phyloP scores from a whole-genome alignment of 2,329 filamentous ascomycete species.

The Diaporthe australafricana region DNA sequence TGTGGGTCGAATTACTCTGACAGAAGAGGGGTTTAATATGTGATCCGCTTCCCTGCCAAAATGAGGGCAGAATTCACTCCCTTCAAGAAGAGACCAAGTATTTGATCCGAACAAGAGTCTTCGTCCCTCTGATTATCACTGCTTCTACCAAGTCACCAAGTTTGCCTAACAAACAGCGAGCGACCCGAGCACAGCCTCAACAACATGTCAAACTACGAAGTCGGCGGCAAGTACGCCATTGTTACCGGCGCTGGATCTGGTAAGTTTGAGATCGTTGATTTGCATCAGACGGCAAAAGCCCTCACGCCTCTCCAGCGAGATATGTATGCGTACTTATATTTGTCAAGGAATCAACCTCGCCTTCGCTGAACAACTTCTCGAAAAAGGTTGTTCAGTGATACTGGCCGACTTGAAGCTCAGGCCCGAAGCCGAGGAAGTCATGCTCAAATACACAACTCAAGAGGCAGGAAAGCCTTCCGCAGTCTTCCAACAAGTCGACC shows the following conservation, averaged over 20 bases:
- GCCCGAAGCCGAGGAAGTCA: constrained; percentile 48
- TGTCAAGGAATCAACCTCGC: constrained; percentile 50
- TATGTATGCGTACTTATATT: not conserved
- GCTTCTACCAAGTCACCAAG: not conserved
- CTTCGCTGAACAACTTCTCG: constrained; percentile 49
- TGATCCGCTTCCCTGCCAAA: no score
- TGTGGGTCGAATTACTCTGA: not conserved
- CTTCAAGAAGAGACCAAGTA: not conserved
- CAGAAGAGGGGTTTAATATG: not conserved
- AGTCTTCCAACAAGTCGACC: constrained; percentile 51
- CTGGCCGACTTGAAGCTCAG: constrained; percentile 51
- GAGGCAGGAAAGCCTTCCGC: constrained; percentile 41
- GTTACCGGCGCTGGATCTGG: constrained; percentile 48
- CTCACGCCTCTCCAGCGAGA: not conserved
- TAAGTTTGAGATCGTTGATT: constrained; percentile 21
- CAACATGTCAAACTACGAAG: not conserved
- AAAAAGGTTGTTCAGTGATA: constrained; percentile 51
- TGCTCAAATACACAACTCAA: constrained; percentile 45
- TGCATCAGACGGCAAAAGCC: not conserved
- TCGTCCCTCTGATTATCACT: not conserved
- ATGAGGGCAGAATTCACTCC: no score
- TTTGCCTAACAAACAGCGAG: not conserved
- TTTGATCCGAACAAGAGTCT: not conserved
- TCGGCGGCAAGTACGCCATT: constrained; percentile 45
- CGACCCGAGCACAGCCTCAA: not conserved